Evolutionary conservation across 2,329 filamentous ascomycete species (phyloP).

Genomic region (Ophiostoma pallidulum): DNA sequence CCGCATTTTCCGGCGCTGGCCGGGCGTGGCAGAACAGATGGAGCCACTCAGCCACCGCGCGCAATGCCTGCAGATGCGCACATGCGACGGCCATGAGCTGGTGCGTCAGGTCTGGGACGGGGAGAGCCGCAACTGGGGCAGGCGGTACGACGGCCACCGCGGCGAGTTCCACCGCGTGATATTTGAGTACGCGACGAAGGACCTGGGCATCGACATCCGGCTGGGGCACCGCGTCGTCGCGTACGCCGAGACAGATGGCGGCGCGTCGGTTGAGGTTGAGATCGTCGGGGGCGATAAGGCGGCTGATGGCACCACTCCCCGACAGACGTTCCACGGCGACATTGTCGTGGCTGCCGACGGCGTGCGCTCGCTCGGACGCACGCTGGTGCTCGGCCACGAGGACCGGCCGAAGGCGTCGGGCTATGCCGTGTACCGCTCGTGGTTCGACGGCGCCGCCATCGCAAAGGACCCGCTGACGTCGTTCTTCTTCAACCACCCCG

Average conservation of each 20-base stretch:
- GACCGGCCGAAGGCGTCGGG: slow-evolving; percentile 35
- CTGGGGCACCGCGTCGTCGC: slow-evolving; percentile 37
- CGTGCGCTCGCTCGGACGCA: slow-evolving; percentile 37
- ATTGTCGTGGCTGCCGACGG: slow-evolving; percentile 41
- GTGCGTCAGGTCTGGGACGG: slow-evolving; percentile 13
- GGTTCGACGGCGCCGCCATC: slow-evolving; percentile 26
- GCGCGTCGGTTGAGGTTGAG: slow-evolving; percentile 40
- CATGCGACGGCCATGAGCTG: slow-evolving; percentile 13
- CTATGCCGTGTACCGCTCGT: slow-evolving; percentile 38
- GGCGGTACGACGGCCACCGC: slow-evolving; percentile 44
- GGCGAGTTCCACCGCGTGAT: slow-evolving; percentile 43
- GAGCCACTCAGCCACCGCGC: slow-evolving; percentile 39
- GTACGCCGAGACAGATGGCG: slow-evolving; percentile 40
- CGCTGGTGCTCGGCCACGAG: slow-evolving; percentile 34
- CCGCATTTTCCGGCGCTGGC: slow-evolving; percentile 41
- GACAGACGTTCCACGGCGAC: slow-evolving; percentile 25
- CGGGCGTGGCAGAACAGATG: slow-evolving; percentile 38
- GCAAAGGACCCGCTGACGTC: slow-evolving; percentile 17
- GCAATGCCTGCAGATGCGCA: slow-evolving; percentile 19
- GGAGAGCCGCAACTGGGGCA: slow-evolving; percentile 27
- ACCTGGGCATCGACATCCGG: slow-evolving; percentile 42
- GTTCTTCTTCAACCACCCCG: slow-evolving; percentile 16
- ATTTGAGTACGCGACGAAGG: slow-evolving; percentile 38
- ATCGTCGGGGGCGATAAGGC: background rate
- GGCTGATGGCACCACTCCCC: background rate